Base-by-base conservation (phyloP, 2,329 filamentous ascomycete genomes). In the Cladorrhinum sp. region DNA sequence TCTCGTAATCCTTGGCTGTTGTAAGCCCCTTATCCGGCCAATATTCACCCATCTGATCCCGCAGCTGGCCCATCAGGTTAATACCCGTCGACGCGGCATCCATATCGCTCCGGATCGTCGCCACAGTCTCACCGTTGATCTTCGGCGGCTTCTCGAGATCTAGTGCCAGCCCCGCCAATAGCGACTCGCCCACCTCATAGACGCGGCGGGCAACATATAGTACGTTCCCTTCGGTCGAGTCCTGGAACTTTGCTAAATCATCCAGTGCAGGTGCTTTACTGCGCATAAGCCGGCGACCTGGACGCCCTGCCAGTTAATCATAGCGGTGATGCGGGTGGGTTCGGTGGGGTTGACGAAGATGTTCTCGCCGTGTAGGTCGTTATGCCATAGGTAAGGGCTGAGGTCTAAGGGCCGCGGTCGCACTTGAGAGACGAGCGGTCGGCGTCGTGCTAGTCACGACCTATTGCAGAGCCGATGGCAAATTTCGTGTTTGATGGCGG, bases 281-380 rank as follows among this genome's bases (percentile, higher is more conserved):
- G 5, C 24, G 54, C 3, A 49, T 18, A 18, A 56, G 54, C 36
- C 23, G 38, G 2, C 38, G 38, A 32, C 29, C 29, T 32, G 29
- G 29, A 32, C 29, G 54, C 54, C 29, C 18, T 50, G 55, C 55
- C 41, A 57, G 55, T 57, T 25, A 29, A 57, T 57, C 41, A 57
- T n/a, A 45, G 45, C 41, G 24, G 55, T 57, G 55, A 57, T 50
- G n/a, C 36, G 25, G n/a, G 55, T 57, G 1, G 41, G 55, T 1
- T 50, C 4, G 41, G 41, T 7, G n/a, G 45, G 55, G 25, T 57
- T 24, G 25, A 57, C 54, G 5, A 57, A 50, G 18, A 57, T 50
- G 55, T 57, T 50, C 23, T 57, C 55, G n/a, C n/a, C 12, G 45
- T 50, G 55, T 1, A 57, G 41, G 20, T 57, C 55, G 25, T 50